These are phyloP conservation scores for Stropharia rugosoannulata DNA, from an alignment of 768 basidiomycete species.

Conservation along the genomic window DNA sequence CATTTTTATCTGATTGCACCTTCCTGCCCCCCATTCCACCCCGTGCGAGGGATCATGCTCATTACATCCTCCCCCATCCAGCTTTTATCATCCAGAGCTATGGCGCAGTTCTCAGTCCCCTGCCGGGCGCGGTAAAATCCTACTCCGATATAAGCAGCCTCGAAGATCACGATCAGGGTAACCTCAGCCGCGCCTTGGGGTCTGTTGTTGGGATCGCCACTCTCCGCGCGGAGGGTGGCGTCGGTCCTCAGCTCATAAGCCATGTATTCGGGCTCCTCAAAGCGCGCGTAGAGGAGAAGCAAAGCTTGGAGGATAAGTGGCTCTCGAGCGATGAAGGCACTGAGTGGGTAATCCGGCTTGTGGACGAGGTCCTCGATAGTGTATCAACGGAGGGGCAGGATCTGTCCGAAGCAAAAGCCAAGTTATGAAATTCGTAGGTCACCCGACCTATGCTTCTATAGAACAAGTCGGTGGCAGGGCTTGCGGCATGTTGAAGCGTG, in stretches of 20 bases:
- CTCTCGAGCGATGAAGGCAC: conserved; percentile 83
- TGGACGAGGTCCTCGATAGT: conserved; percentile 79
- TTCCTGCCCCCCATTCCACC: background rate
- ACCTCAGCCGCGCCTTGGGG: conserved; percentile 81
- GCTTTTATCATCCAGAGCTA: conserved; percentile 89
- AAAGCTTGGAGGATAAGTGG: conserved; percentile 74
- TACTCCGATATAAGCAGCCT: conserved; percentile 38
- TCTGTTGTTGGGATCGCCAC: conserved; percentile 85
- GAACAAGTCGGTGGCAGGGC: conserved; percentile 29
- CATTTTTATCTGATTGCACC: conserved; percentile 3
- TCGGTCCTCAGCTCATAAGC: conserved; percentile 84
- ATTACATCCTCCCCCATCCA: conserved; percentile 28
- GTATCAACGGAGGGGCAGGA: conserved; percentile 50
- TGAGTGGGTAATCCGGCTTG: conserved; percentile 83
- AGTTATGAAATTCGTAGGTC: conserved; percentile 51
- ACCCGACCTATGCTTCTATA: conserved; percentile 33
- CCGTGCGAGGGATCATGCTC: conserved; percentile 4
- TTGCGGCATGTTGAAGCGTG: conserved; percentile 48
- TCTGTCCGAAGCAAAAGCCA: conserved; percentile 45
- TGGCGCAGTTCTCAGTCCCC: conserved; percentile 73
- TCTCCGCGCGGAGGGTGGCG: conserved; percentile 80
- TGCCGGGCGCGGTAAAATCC: conserved; percentile 54
- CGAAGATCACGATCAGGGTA: conserved; percentile 67
- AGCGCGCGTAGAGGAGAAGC: conserved; percentile 59
- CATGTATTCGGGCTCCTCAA: conserved; percentile 92